Percentiles rank a stretch among this genome's conserved stretches.
phyloP scores from a whole-genome alignment of 1,284 basidiomycete species.

The Sanghuangporus weigelae region DNA sequence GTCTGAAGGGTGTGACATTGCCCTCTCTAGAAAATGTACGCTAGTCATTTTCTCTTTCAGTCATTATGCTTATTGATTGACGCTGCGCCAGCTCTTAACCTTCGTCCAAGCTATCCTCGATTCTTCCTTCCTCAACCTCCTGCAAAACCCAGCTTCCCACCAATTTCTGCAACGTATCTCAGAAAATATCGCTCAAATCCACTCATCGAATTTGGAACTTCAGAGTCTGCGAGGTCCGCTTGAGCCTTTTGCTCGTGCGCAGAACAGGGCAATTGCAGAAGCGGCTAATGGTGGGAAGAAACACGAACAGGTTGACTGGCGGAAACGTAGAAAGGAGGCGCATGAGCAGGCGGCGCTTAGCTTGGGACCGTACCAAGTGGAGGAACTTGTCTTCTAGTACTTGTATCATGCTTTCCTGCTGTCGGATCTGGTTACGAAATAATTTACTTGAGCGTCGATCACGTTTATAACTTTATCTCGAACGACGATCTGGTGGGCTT shows the following conservation, averaged over 20 bases:
- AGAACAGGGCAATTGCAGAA: conserved; percentile 35
- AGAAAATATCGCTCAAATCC: conserved; percentile 47
- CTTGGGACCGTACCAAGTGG: conserved; percentile 63
- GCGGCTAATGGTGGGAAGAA: conserved; percentile 30
- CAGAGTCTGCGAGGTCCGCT: conserved; percentile 54
- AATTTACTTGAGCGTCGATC: neutral
- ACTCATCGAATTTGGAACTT: conserved; percentile 41
- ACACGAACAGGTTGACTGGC: conserved; percentile 46
- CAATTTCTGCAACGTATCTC: conserved; percentile 43
- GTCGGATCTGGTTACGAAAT: neutral
- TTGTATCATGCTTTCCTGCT: neutral
- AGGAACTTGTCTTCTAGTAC: conserved; percentile 54
- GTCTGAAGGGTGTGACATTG: conserved; percentile 24
- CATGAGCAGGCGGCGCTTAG: conserved; percentile 47
- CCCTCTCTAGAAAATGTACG: conserved; percentile 51
- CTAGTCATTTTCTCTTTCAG: conserved; percentile 3
- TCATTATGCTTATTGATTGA: neutral
- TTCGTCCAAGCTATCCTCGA: conserved; percentile 65
- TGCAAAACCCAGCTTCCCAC: conserved; percentile 56
- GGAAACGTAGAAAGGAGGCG: conserved; percentile 45
- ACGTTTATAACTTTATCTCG: neutral
- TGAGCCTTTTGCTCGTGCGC: conserved; percentile 52
- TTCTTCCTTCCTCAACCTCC: conserved; percentile 57
- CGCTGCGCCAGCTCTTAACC: conserved; percentile 38
- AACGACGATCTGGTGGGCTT: neutral